phyloP scores from a whole-genome alignment of 2,329 filamentous ascomycete species.

The Ceratocystis albifundus region DNA sequence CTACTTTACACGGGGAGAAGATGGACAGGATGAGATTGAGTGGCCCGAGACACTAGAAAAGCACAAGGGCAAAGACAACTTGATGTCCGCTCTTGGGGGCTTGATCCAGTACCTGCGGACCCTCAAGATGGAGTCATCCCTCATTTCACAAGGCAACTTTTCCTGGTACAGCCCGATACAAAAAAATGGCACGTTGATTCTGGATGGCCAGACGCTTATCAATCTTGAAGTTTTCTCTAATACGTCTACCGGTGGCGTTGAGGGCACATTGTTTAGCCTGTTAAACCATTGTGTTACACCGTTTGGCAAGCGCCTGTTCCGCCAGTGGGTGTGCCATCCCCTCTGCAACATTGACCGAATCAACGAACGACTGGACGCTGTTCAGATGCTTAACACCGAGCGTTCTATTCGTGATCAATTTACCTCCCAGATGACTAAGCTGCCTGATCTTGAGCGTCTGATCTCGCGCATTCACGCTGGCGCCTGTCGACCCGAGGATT shows the following conservation, averaged over 20 bases:
- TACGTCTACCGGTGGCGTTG: slow-evolving; percentile 69
- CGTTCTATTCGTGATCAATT: slow-evolving; percentile 73
- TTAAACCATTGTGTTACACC: slow-evolving; percentile 92
- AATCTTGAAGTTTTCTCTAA: slow-evolving; percentile 98
- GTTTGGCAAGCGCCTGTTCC: slow-evolving; percentile 90
- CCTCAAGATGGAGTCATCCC: slow-evolving; percentile 76
- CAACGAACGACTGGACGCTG: slow-evolving; percentile 86
- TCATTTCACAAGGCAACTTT: slow-evolving; percentile 86
- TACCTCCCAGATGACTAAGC: slow-evolving; percentile 72
- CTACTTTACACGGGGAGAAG: slow-evolving; percentile 56
- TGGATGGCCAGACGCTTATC: slow-evolving; percentile 92
- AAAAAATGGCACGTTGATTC: slow-evolving; percentile 77
- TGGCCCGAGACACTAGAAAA: slow-evolving; percentile 71
- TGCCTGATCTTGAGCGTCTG: slow-evolving; percentile 86
- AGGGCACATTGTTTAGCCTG: slow-evolving; percentile 81
- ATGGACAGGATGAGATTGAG: slow-evolving; percentile 40
- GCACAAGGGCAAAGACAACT: slow-evolving; percentile 62
- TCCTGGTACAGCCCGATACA: slow-evolving; percentile 82
- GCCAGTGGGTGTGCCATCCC: slow-evolving; percentile 95
- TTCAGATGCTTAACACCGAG: slow-evolving; percentile 84
- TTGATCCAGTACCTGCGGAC: slow-evolving; percentile 75
- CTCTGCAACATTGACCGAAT: slow-evolving; percentile 77
- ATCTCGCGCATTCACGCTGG: slow-evolving; percentile 92
- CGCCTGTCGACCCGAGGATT: slow-evolving; percentile 81
- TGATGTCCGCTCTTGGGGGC: slow-evolving; percentile 86